Percentiles rank a stretch among this genome's conserved stretches.
phyloP scores from a whole-genome alignment of 208 protist species.

The Trypanosoma vivax region DNA sequence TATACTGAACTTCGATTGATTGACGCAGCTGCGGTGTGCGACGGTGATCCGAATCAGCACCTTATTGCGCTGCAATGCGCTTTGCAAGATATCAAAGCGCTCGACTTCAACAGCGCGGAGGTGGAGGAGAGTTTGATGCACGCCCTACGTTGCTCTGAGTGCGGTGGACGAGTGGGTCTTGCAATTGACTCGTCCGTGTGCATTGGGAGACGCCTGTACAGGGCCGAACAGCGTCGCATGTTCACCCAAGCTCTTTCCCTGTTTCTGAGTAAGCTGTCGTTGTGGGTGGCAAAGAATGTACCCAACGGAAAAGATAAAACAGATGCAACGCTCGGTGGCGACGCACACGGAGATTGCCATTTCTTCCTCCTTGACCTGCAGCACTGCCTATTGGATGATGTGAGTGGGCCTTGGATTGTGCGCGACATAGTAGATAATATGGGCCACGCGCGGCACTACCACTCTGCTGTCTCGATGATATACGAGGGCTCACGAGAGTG shows the following conservation, averaged over 20 bases:
- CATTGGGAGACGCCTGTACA: slow-evolving; percentile 27
- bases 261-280: slow-evolving; percentile 26
- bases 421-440: slow-evolving; percentile 26
- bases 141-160: slow-evolving; percentile 8
- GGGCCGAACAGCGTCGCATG: slow-evolving; percentile 16
- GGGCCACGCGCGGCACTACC: slow-evolving; percentile 18
- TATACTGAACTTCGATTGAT: slow-evolving; percentile 31
- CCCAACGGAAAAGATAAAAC: slow-evolving; percentile 1
- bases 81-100: neutral
- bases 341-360: neutral
- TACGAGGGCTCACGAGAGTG: neutral
- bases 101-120: neutral
- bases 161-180: slow-evolving; percentile 19
- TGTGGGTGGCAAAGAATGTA: slow-evolving; percentile 14
- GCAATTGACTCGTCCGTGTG: slow-evolving; percentile 30
- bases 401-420: slow-evolving; percentile 26
- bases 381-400: slow-evolving; percentile 25
- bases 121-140: neutral
- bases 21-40: no score
- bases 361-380: slow-evolving; percentile 37
- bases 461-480: slow-evolving; percentile 14
- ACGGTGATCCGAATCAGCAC: neutral
- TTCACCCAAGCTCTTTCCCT: slow-evolving; percentile 25
- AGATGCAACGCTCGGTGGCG: neutral
- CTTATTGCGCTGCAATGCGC: slow-evolving; percentile 12